Base-by-base conservation (phyloP, 1,139 yeast genomes). In the Suzukiozyma palmioleophila region DNA sequence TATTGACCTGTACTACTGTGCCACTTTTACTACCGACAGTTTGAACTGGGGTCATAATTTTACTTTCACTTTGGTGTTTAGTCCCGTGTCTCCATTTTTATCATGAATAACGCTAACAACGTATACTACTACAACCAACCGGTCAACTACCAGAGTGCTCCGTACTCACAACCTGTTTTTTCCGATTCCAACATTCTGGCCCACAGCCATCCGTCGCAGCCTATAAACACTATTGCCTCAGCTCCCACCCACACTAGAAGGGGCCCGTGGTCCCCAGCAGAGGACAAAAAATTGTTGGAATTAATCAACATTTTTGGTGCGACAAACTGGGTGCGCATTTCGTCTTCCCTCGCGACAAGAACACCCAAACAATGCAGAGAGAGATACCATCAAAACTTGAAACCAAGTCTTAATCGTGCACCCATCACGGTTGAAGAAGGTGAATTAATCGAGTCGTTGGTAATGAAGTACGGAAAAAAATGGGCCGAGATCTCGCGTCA, bases 401-500 rank as follows among this genome's bases (percentile, higher is more conserved):
- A 89, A 60, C 96, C 96, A 6, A 69, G 83, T 16, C 72, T 89
- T 45, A 87, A 87, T 59, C 77, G 90, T 52, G 68, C 84, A 33
- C 96, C 96, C 8, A 89, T 89, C 40, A 75, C 94, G 8, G 76
- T 79, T 13, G 95, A 87, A 51, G 97, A 89, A 59, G 96, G 96
- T 26, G 77, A 73, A 36, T 66, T 80, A 46, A 89, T 89, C 46
- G 95, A 88, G 61, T 79, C 79, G 47, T 71, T 89, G 41, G 96
- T 89, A 33, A 77, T 75, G 9, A 77, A 79, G 49, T 78, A 85
- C 56, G 97, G 97, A 38, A 87, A 88, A 60, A 78, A 86, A 54
- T 89, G 97, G 97, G 96, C 96, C 1, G 96, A 87, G 56, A 89
- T 89, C 38, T 88, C 95, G 21, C 75, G 96, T 39, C 95, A 87